Conservation (phyloP, 306 rosid genomes). For the Sesbania bispinosa region DNA sequence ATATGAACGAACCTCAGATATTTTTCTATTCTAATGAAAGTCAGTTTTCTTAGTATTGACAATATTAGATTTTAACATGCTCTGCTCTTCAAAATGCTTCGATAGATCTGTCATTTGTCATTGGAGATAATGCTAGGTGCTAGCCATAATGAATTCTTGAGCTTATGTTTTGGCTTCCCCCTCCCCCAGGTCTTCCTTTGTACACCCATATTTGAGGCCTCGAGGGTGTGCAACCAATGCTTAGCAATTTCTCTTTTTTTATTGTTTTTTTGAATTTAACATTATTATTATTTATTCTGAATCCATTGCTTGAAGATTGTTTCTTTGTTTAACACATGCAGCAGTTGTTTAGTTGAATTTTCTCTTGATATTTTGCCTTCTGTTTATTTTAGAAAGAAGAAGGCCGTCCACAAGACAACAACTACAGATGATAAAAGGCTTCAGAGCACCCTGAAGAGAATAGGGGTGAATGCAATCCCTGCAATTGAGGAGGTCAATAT, state of each 20-base stretch:
- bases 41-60: not conserved
- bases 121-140: not conserved
- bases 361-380: not conserved
- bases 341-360: not conserved
- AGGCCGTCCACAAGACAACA: constrained; percentile 93
- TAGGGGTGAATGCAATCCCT: constrained; percentile 90
- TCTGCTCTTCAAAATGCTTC: not conserved
- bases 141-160: not conserved
- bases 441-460: constrained; percentile 91
- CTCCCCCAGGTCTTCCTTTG: no score
- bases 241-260: not conserved
- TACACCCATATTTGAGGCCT: not conserved
- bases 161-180: not conserved
- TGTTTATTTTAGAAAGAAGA: constrained; percentile 66
- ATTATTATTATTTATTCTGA: not conserved
- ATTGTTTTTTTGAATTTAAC: not conserved
- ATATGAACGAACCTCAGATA: not conserved
- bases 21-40: not conserved
- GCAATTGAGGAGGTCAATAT: constrained; percentile 92
- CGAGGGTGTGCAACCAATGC: not conserved
- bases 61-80: not conserved
- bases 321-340: not conserved
- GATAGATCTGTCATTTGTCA: no score
- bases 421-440: constrained; percentile 89
- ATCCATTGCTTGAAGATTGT: not conserved